Conservation (phyloP, 2,329 filamentous ascomycete genomes). For the Elsinoe batatas region DNA sequence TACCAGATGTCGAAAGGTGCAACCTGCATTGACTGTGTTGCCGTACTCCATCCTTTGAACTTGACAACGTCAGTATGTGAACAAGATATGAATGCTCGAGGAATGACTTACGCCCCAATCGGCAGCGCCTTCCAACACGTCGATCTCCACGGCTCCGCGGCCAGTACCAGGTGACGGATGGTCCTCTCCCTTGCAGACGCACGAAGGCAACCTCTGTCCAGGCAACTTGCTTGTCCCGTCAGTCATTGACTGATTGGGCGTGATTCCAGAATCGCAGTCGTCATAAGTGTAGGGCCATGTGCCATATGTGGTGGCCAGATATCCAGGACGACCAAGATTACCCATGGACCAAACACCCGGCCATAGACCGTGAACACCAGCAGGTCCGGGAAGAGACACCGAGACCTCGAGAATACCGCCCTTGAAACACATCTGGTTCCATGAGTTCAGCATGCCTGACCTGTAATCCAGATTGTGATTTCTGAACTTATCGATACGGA, state of each 20-base stretch:
- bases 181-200: conserved; percentile 54
- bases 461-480: conserved; percentile 58
- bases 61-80: background rate
- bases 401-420: conserved; percentile 60
- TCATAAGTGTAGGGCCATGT: conserved; percentile 67
- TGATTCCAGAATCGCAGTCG: conserved; percentile 62
- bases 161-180: conserved; percentile 57
- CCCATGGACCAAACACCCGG: conserved; percentile 70
- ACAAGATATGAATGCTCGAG: no score
- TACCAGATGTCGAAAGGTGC: conserved; percentile 64
- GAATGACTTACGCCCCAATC: conserved; percentile 7
- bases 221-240: conserved; percentile 59
- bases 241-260: conserved; percentile 58
- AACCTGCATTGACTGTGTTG: conserved; percentile 57
- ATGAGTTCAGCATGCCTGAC: conserved; percentile 65
- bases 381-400: conserved; percentile 57
- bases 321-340: conserved; percentile 60
- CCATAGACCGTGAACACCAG: conserved; percentile 61
- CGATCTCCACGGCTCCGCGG: conserved; percentile 60
- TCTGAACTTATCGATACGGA: conserved; percentile 55
- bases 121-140: conserved; percentile 51
- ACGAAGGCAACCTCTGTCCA: conserved; percentile 60
- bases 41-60: conserved; percentile 25
- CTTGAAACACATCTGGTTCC: conserved; percentile 66
- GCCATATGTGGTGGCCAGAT: conserved; percentile 59